Conservation (phyloP, 1,139 yeast genomes). For the Suhomyces taliae region DNA sequence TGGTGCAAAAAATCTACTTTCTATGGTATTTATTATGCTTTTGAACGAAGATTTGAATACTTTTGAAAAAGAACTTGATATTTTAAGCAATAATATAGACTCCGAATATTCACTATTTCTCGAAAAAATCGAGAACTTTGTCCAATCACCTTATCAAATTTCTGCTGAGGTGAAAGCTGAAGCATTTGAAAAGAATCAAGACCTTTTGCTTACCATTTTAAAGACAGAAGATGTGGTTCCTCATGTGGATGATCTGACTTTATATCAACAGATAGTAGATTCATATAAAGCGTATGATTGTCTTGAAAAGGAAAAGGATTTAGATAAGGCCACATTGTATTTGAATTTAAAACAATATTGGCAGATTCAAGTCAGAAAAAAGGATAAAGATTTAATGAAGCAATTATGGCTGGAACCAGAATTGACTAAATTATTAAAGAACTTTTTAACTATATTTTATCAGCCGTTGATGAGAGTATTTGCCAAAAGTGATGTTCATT, state of each 20-base stretch:
- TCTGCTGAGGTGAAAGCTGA: conserved; percentile 27
- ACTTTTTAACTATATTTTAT: conserved; percentile 73
- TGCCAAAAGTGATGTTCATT: conserved; percentile 71
- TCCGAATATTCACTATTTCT: conserved; percentile 23
- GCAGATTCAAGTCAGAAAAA: conserved; percentile 62
- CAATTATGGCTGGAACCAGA: conserved; percentile 86
- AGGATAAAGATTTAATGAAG: conserved; percentile 73
- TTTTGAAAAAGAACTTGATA: conserved; percentile 55
- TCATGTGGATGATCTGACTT: background rate
- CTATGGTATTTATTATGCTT: conserved; percentile 70
- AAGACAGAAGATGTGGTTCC: conserved; percentile 23
- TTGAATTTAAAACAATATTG: conserved; percentile 60
- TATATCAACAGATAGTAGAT: conserved; percentile 13
- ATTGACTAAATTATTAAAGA: conserved; percentile 66
- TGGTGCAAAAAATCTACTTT: conserved; percentile 61
- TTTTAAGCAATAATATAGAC: conserved; percentile 30
- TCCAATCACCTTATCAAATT: conserved; percentile 14
- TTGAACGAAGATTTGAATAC: conserved; percentile 76
- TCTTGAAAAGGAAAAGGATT: conserved; percentile 15
- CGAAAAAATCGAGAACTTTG: conserved; percentile 28
- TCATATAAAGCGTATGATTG: conserved; percentile 24
- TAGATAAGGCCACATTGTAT: conserved; percentile 30
- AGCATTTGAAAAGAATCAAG: conserved; percentile 20
- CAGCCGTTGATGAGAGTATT: conserved; percentile 80
- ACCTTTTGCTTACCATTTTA: conserved; percentile 28